Evolutionary conservation across 2,329 filamentous ascomycete genomes (phyloP), one percentile per base, ranked within the genome.

Genomic region (Pestalotiopsis sp.): DNA sequence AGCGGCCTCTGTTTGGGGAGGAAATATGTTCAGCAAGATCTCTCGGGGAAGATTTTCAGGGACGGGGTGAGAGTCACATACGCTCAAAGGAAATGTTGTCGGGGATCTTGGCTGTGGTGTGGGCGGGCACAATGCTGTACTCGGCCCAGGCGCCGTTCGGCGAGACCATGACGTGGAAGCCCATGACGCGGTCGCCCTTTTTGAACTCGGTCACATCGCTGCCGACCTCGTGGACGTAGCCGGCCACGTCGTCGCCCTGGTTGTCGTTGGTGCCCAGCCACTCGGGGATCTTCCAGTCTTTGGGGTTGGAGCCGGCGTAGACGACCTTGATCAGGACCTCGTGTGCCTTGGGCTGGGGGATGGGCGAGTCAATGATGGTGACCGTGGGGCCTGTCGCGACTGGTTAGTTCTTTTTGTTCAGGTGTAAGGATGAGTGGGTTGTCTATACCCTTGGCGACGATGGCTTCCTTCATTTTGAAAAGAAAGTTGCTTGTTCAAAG

Each of bases 141-240:
- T 91, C 88, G 3, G 89, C 90, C 70, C 85, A 92, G 7, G 81
- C 84, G 2, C 90, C 90, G 45, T 82, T 75, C 0, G 83, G 80
- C 0, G 79, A 78, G 58, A 77, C 72, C 83, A 91, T 89, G 70
- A 87, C 79, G 57, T 70, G 68, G 66, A 70, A 70, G 12, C 66
- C 68, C 12, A 66, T 63, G 11, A 70, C 68, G 25, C 68, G 39
- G 20, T 70, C 68, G 36, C 68, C 68, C 67, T 25, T 68, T 64
- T 84, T 84, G 82, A 90, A 90, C 72, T 89, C 88, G 68, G 77
- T 83, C 2, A 90, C 88, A 49, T 85, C 81, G 56, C 80, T 74
- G 23, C 88, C 88, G 25, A 89, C 85, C 69, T 82, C 80, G 71
- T 88, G 82, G 9, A 91, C 82, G 36, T 85, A 80, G 58, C 86